phyloP scores from a whole-genome alignment of 306 rosid species.

The Vachellia collinsii region DNA sequence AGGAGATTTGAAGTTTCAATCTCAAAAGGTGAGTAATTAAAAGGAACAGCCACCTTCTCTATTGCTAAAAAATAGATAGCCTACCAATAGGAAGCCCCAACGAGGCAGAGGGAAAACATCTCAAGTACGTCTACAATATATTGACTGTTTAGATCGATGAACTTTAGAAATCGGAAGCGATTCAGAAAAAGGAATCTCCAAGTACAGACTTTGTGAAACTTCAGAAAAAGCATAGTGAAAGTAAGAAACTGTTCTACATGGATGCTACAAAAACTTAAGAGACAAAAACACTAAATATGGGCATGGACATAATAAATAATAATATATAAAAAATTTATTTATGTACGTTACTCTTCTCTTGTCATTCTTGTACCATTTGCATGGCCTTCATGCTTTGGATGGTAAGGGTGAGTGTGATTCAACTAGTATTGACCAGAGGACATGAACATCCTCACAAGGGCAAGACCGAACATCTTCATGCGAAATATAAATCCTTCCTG shows the following conservation, averaged over 20 bases:
- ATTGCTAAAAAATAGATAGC: background rate
- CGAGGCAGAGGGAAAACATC: background rate
- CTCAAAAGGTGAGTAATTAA: background rate
- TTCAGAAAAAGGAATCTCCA: background rate
- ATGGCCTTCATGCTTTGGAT: slow-evolving; percentile 49
- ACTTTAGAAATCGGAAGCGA: background rate
- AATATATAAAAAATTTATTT: background rate
- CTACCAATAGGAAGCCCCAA: background rate
- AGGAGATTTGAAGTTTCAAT: background rate
- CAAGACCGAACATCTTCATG: slow-evolving; percentile 93
- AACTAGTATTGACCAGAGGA: slow-evolving; percentile 92
- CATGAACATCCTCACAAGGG: slow-evolving; percentile 87
- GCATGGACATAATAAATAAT: slow-evolving; percentile 37
- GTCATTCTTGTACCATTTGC: slow-evolving; percentile 33
- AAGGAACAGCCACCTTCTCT: background rate
- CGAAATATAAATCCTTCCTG: slow-evolving; percentile 87
- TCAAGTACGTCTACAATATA: background rate
- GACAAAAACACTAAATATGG: slow-evolving; percentile 14
- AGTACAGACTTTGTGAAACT: background rate
- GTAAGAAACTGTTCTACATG: background rate
- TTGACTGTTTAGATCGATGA: background rate
- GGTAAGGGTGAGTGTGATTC: slow-evolving; percentile 70
- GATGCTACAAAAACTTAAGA: background rate
- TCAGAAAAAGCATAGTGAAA: background rate
- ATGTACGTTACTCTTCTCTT: slow-evolving; percentile 41